phyloP scores from a whole-genome alignment of 2,329 filamentous ascomycete genomes.

The Ophiostoma sp. region DNA sequence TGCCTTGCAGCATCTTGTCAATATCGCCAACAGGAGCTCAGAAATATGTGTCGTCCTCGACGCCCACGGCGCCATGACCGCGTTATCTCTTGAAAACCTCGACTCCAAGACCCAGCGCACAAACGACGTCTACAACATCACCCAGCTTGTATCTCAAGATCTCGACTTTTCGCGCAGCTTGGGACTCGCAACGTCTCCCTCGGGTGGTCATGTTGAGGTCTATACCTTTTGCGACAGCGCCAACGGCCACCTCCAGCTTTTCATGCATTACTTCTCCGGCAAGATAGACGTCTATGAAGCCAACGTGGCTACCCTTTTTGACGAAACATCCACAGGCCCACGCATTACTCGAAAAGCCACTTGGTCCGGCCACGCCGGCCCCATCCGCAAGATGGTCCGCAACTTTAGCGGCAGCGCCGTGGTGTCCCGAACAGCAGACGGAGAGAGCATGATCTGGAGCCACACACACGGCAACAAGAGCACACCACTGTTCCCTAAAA shows the following conservation, averaged over 20 bases:
- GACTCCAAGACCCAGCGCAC: constrained; percentile 62
- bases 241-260: constrained; percentile 61
- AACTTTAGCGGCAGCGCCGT: constrained; percentile 76
- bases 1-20: constrained; percentile 76
- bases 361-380: constrained; percentile 78
- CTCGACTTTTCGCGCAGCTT: constrained; percentile 42
- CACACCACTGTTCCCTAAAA: constrained; percentile 45
- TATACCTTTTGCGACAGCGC: constrained; percentile 64
- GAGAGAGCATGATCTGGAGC: constrained; percentile 79
- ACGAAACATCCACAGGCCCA: constrained; percentile 57
- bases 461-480: constrained; percentile 52
- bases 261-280: constrained; percentile 82
- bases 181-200: constrained; percentile 18
- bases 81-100: constrained; percentile 87
- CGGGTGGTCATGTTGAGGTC: constrained; percentile 56
- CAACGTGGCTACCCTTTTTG: constrained; percentile 73
- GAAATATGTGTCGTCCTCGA: constrained; percentile 86
- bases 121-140: constrained; percentile 75
- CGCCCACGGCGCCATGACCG: constrained; percentile 77
- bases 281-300: constrained; percentile 76
- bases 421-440: constrained; percentile 71
- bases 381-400: constrained; percentile 79
- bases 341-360: constrained; percentile 59
- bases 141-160: constrained; percentile 61
- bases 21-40: constrained; percentile 75